Base-by-base conservation (phyloP, 176 grass and related monocot species). In the Zizania latifolia region DNA sequence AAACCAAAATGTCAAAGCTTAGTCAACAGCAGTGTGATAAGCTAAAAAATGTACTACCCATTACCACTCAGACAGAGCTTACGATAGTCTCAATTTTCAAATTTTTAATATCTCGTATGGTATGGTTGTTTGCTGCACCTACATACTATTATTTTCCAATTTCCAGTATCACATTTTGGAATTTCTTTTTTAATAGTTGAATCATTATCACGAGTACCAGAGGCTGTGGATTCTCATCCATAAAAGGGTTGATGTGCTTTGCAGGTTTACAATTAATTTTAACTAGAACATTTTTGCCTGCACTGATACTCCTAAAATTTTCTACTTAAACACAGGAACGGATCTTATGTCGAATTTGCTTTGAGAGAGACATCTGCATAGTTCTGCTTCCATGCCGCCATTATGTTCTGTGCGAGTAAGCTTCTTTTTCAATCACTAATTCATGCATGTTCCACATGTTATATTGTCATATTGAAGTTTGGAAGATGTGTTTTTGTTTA, bases 341-440 rank as follows among this genome's bases (percentile, higher is more conserved):
- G 7, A 77, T 91, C 69, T 82, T 94, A 7, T 94, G 92, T 61
- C 73, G 85, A 31, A 77, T 94, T 80, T 94, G 88, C 65, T 94
- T 90, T 37, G 87, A 85, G 61, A 76, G 58, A 63, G 85, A 88
- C 9, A 86, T 94, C n/a, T 64, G 78, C 59, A 72, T 90, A 46
- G 85, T 88, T 50, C 43, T 91, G 46, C 85, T 81, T 91, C 85
- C 85, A 40, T 91, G 85, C 54, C 75, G 85, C 44, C 88, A 94
- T 72, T 76, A 77, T 85, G 73, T 81, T 81, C 84, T 94, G 29
- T 94, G 92, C 92, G 57, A 86, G 88, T 94, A 83, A 78, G 82
- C 17, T 17, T 81, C 33, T 27, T 68, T 41, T 62, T 19, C 28
- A 45, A 50, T 68, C 6, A 23, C 22, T 35, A 29, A 6, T 57